Evolutionary conservation across 805 yeast genomes (phyloP), one percentile per base, ranked within the genome.

Genomic region (Pichia occidentalis): DNA sequence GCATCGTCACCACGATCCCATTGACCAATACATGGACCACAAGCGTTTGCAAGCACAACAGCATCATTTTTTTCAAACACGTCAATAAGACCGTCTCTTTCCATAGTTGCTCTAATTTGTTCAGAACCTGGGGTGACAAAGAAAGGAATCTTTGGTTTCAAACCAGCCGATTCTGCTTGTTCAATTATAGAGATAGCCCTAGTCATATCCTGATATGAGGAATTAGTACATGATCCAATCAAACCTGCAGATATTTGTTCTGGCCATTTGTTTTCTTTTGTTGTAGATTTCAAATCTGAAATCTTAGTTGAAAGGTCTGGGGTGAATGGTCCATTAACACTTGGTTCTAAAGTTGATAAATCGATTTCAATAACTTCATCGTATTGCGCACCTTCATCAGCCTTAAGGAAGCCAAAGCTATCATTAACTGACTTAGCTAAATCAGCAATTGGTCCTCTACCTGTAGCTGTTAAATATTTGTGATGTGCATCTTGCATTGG

Each of bases 11-110:
- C 65, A 68, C 97, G 83, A 65, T 88, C 96, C 97, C 97, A 90
- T 73, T 90, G 97, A 59, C 97, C 97, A 60, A 88, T 88, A 76
- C 97, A 88, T 60, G 97, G 97, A 59, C 97, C 97, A 74, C 97
- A 90, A 43, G 97, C 97, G 61, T 90, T 90, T 45, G 97, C 97
- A 60, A 90, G 71, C 39, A 90, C 97, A 45, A 81, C 74, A 62
- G 95, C 97, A 53, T 97, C 97, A 55, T 82, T 84, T 57, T 85
- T 86, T 59, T 80, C 78, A 66, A 90, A 87, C 51, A 92, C 82
- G 52, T 81, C 71, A 52, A 90, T 77, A 64, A 84, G 81, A 46
- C 97, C 97, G 64, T 90, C 97, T 65, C 95, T 82, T 61, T 82
- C 96, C 63, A 90, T 90, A 49, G 97, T 90, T 49, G 97, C 97